Conservation (phyloP, 257 asterid genomes). For the Asclepias syriaca region DNA sequence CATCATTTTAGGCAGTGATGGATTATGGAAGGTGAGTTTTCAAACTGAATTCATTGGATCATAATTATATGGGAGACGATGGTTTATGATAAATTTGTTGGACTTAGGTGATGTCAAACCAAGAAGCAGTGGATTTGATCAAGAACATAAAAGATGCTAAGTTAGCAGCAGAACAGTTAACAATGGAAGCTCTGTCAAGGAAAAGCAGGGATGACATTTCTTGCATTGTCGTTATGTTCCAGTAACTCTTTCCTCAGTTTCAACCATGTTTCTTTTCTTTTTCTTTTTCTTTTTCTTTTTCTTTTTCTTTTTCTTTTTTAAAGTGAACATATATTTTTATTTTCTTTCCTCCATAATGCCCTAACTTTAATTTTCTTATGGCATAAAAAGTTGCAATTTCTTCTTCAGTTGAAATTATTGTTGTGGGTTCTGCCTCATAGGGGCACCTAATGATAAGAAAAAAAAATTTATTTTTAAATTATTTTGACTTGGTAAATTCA, state of each 20-base stretch:
- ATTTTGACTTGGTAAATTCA: no score
- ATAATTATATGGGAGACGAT: no score
- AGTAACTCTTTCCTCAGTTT: slow-evolving; percentile 19
- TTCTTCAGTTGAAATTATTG: no score
- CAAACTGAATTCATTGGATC: background rate
- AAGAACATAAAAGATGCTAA: slow-evolving; percentile 55
- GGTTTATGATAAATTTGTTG: background rate
- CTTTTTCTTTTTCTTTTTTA: no score
- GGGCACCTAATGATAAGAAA: no score
- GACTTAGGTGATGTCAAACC: slow-evolving; percentile 78
- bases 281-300: no score
- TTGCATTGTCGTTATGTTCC: slow-evolving; percentile 80
- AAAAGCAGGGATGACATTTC: slow-evolving; percentile 91
- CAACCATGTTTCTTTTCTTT: background rate
- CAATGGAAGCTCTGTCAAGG: slow-evolving; percentile 53
- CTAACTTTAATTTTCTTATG: no score
- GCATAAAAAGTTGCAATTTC: no score
- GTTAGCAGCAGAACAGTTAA: slow-evolving; percentile 70
- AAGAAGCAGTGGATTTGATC: slow-evolving; percentile 74
- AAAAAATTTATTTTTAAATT: no score
- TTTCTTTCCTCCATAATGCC: no score
- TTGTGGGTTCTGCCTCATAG: no score
- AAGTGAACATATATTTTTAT: background rate
- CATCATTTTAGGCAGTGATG: slow-evolving; percentile 83
- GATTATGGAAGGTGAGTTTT: slow-evolving; percentile 69